phyloP scores from a whole-genome alignment of 495 filamentous ascomycete genomes.

The Halenospora varia region DNA sequence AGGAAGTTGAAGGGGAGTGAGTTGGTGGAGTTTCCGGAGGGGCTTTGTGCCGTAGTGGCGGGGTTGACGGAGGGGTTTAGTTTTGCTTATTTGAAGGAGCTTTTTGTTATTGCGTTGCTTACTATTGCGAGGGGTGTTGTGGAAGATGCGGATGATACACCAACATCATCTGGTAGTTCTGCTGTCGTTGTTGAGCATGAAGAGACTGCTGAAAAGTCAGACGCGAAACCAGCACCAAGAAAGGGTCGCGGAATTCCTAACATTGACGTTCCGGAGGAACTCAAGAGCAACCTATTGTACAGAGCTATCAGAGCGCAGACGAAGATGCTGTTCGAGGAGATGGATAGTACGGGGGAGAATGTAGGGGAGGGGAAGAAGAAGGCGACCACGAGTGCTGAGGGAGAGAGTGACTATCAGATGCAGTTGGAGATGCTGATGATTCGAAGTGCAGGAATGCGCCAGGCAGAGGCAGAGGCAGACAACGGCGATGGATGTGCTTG shows the following conservation, averaged over 20 bases:
- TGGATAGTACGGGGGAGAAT: conserved; percentile 27
- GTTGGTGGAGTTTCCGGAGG: conserved; percentile 47
- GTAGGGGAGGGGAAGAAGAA: conserved; percentile 3
- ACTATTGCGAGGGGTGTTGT: conserved; percentile 31
- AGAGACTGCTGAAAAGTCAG: background rate
- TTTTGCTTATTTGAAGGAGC: conserved; percentile 63
- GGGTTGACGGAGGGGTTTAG: conserved; percentile 55
- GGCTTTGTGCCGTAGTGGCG: conserved; percentile 48
- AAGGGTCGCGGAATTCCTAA: too few relatives aligned
- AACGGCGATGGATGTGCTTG: too few relatives aligned
- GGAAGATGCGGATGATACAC: conserved; percentile 2
- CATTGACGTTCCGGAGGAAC: conserved; percentile 14
- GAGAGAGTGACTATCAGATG: too few relatives aligned
- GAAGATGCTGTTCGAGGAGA: conserved; percentile 20
- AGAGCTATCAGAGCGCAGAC: conserved; percentile 28
- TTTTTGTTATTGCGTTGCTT: conserved; percentile 54
- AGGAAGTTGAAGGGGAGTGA: conserved; percentile 48
- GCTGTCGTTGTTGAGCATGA: background rate
- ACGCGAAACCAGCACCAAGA: too few relatives aligned
- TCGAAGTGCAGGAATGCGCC: too few relatives aligned
- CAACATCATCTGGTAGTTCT: conserved; percentile 35
- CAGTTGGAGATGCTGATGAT: too few relatives aligned
- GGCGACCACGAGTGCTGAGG: too few relatives aligned
- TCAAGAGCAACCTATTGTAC: conserved; percentile 19
- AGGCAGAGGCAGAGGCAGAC: too few relatives aligned